Evolutionary conservation across 2,329 filamentous ascomycete genomes (phyloP), one percentile per base, ranked within the genome.

Genomic region (Penicillium sp.): DNA sequence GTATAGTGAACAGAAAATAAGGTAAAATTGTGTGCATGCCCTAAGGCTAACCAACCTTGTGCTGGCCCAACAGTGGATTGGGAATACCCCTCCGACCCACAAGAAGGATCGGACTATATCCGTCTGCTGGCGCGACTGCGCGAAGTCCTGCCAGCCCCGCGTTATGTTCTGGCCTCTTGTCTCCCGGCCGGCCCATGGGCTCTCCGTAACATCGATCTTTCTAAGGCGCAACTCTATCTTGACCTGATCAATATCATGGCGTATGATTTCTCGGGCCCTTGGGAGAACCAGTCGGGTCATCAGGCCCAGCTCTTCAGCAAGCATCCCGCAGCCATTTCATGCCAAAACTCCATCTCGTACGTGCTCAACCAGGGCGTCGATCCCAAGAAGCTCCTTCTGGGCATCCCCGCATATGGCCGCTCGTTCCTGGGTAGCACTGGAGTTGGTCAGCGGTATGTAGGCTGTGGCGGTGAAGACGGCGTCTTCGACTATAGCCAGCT

Each of bases 221-320:
- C 68, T 21, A 71, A 74, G 49, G 79, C 83, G 9, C 77, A 83
- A 43, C 71, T 78, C 39, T 82, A 86, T 57, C 74, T 93, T 33
- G 85, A 91, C 66, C 77, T 83, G 54, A 72, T 93, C 65, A 91
- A 91, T 65, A 71, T 93, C 32, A 88, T 85, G 79, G 80, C 86
- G 1, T 93, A 89, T 68, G 87, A 93, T 66, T 87, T 90, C 62
- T 81, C 79, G 24, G 86, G 87, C 1, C 74, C 80, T 3, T 90
- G 86, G 86, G 79, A 78, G 1, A 64, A 73, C 29, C 77, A 77
- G 51, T 80, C 80, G 40, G 87, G 86, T 6, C 85, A 91, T 64
- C 87, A 91, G 48, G 80, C 86, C 4, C 86, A 89, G 63, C 78
- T 93, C 1, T 12, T 77, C 80, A 0, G 80, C 79, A 0, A n/a